phyloP scores from a whole-genome alignment of 2,329 filamentous ascomycete genomes.

The Aspergillus sp. region DNA sequence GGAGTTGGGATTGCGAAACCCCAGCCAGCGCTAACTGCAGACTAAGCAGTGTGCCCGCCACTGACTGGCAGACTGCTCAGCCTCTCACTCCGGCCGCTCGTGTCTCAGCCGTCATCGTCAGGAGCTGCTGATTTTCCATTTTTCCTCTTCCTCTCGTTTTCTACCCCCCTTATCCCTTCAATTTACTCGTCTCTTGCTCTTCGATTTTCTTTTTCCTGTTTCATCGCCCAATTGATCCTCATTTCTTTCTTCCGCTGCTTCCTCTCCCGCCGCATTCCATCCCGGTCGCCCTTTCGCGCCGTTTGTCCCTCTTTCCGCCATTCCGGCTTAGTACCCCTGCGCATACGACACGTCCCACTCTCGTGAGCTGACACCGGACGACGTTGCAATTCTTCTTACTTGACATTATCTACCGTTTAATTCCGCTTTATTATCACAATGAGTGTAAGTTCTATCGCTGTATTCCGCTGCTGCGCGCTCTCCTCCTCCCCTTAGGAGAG shows the following conservation, averaged over 20 bases:
- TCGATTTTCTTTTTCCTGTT: neutral
- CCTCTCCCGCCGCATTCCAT: neutral
- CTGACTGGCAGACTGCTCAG: slow-evolving; percentile 2
- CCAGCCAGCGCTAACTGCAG: neutral
- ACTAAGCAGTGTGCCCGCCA: slow-evolving; percentile 2
- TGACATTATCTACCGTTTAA: neutral
- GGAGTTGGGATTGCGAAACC: neutral
- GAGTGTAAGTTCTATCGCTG: slow-evolving; percentile 14
- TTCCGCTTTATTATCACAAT: slow-evolving; percentile 12
- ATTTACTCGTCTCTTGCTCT: neutral
- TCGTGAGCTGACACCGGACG: neutral
- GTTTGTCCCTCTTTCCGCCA: slow-evolving; percentile 11
- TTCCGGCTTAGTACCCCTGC: slow-evolving; percentile 2
- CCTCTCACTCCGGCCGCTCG: neutral
- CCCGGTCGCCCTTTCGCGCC: slow-evolving; percentile 11
- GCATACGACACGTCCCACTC: neutral
- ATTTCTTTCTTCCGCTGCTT: neutral
- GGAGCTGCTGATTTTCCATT: neutral
- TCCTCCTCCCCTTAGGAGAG: neutral
- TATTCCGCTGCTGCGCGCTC: neutral
- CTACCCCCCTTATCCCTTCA: neutral
- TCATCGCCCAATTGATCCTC: neutral
- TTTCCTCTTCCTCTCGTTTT: neutral
- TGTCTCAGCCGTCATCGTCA: slow-evolving; percentile 13
- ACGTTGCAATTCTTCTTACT: neutral